Percentiles rank a stretch among this genome's conserved stretches.
phyloP scores from a whole-genome alignment of 805 yeast genomes.

The Grigorovia jiainica region DNA sequence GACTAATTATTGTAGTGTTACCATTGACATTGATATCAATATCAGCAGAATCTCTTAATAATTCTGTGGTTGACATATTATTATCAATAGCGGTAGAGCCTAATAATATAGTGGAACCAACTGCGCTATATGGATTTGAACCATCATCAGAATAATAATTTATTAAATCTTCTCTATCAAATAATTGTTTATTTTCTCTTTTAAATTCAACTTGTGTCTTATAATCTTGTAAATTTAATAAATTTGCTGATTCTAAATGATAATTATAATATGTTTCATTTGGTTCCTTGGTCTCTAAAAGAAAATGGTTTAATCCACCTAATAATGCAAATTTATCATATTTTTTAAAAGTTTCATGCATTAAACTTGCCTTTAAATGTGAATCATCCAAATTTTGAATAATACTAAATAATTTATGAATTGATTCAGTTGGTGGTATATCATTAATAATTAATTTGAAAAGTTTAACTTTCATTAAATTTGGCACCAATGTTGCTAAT shows the following conservation, averaged over 20 bases:
- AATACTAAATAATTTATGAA: slow-evolving; percentile 15
- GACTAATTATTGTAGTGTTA: not conserved
- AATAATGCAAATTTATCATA: slow-evolving; percentile 24
- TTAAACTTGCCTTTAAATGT: slow-evolving; percentile 11
- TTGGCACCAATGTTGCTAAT: slow-evolving; percentile 13
- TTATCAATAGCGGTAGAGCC: slow-evolving; percentile 9
- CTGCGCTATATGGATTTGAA: slow-evolving; percentile 22
- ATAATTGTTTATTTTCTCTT: slow-evolving; percentile 9
- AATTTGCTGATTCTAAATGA: slow-evolving; percentile 24
- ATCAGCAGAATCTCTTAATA: slow-evolving; percentile 12
- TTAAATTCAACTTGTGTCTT: slow-evolving; percentile 16
- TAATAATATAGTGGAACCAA: slow-evolving; percentile 22
- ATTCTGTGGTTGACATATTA: slow-evolving; percentile 18
- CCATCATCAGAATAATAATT: slow-evolving; percentile 26
- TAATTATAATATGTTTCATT: slow-evolving; percentile 20
- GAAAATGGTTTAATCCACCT: slow-evolving; percentile 24
- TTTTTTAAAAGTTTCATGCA: slow-evolving; percentile 18
- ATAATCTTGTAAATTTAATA: slow-evolving; percentile 21
- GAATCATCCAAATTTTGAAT: slow-evolving; percentile 8
- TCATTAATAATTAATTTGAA: slow-evolving; percentile 17
- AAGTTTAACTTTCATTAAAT: slow-evolving; percentile 7
- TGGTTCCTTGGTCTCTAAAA: slow-evolving; percentile 13
- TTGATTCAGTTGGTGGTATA: slow-evolving; percentile 14
- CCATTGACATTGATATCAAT: not conserved
- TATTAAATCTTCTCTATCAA: slow-evolving; percentile 22